phyloP scores from a whole-genome alignment of 441 rosid genomes.

The Populus tomentosa region DNA sequence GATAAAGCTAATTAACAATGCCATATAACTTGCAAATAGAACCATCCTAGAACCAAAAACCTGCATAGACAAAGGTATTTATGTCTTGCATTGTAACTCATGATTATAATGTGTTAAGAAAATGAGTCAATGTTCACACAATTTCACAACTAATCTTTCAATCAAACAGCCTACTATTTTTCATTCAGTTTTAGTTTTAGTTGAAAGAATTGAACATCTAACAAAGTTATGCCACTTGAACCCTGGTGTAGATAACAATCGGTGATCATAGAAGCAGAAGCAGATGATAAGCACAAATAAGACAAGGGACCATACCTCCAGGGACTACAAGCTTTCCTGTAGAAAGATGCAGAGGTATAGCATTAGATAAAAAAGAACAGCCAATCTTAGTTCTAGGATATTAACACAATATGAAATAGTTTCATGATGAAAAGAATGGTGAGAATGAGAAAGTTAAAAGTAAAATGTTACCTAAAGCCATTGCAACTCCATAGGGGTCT shows the following conservation, averaged over 20 bases:
- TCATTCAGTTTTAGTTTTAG: not conserved
- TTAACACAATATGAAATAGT: constrained; percentile 10
- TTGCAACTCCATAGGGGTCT: constrained; percentile 96
- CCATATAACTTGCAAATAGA: constrained; percentile 2
- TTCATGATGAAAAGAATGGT: constrained; percentile 8
- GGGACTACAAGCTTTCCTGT: constrained; percentile 90
- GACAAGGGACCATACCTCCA: constrained; percentile 56
- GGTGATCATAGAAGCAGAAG: not conserved
- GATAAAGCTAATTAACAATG: constrained; percentile 12
- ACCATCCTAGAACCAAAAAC: not conserved
- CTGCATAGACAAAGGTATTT: not conserved
- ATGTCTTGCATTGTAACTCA: not conserved
- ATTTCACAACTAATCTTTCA: not conserved
- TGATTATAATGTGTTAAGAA: not conserved
- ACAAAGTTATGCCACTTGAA: not conserved
- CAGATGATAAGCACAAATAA: not conserved
- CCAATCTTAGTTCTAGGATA: constrained; percentile 16
- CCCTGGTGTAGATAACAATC: not conserved
- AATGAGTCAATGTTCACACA: not conserved
- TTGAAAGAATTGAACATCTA: not conserved
- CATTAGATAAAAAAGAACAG: constrained; percentile 5
- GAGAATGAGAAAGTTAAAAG: constrained; percentile 1
- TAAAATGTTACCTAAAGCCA: constrained; percentile 74
- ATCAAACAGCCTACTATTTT: not conserved
- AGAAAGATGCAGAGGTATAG: constrained; percentile 23